phyloP scores from a whole-genome alignment of 768 basidiomycete species.

The Pseudohyphozyma bogoriensis region DNA sequence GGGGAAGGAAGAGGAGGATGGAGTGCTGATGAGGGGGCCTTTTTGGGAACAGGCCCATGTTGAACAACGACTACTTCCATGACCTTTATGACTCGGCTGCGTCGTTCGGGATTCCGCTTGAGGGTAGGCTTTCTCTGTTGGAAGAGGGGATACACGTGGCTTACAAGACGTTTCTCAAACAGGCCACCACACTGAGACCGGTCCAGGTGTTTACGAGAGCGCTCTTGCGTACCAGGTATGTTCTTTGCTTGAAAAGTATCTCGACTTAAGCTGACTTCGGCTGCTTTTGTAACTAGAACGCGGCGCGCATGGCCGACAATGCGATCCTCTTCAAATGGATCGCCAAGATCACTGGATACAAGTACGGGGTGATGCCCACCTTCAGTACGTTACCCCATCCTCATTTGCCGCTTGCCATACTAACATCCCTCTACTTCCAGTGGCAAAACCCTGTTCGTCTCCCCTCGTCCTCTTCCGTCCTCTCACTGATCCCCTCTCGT shows the following conservation, averaged over 20 bases:
- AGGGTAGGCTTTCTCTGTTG: conserved; percentile 62
- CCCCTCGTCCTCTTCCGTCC: too few relatives aligned
- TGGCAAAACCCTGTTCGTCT: conserved; percentile 18
- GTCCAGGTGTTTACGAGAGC: conserved; percentile 46
- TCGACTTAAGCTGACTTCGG: too few relatives aligned
- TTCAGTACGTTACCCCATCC: too few relatives aligned
- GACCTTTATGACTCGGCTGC: conserved; percentile 67
- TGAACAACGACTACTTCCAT: conserved; percentile 81
- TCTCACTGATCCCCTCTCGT: neutral
- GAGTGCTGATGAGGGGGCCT: too few relatives aligned
- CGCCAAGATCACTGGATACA: conserved; percentile 85
- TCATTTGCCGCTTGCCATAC: too few relatives aligned
- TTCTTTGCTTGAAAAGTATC: too few relatives aligned
- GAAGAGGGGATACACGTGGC: too few relatives aligned
- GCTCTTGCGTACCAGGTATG: conserved; percentile 74
- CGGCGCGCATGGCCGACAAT: conserved; percentile 86
- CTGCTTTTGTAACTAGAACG: too few relatives aligned
- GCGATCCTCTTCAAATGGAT: conserved; percentile 85
- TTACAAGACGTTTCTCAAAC: neutral
- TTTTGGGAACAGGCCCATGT: conserved; percentile 48
- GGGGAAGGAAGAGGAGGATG: too few relatives aligned
- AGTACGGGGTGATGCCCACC: conserved; percentile 75
- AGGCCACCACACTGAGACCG: conserved; percentile 55
- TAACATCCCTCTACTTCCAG: too few relatives aligned
- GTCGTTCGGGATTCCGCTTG: conserved; percentile 67